Conservation (phyloP, 345 rosid species). For the Salix dunnii region DNA sequence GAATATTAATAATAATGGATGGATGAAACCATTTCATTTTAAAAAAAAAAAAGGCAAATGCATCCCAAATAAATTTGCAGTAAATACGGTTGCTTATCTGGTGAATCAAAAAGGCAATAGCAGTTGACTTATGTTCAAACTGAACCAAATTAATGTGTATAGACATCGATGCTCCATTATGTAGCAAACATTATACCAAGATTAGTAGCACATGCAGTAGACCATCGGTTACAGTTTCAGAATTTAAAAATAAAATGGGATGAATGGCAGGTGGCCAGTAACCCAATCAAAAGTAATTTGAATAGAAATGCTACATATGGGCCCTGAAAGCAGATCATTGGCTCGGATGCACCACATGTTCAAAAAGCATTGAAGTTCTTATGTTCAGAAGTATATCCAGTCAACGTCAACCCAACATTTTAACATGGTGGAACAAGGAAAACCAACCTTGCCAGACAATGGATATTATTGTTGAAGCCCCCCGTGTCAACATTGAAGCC, state of each 20-base stretch:
- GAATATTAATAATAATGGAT: background rate
- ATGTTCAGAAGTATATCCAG: background rate
- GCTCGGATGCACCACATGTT: background rate
- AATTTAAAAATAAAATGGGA: background rate
- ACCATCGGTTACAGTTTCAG: background rate
- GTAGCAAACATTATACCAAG: background rate
- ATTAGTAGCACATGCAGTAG: background rate
- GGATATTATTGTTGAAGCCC: conserved; percentile 91
- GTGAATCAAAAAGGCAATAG: conserved; percentile 1
- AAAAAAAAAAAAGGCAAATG: background rate
- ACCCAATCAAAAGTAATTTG: background rate
- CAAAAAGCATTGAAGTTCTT: background rate
- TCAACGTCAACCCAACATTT: background rate
- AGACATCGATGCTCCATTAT: background rate
- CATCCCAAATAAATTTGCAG: background rate
- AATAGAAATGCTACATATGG: background rate
- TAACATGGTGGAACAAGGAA: background rate
- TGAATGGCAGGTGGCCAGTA: background rate
- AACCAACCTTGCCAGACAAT: conserved; percentile 85
- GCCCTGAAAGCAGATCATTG: background rate
- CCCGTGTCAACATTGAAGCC: conserved; percentile 94
- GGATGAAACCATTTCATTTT: background rate
- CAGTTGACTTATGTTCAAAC: background rate
- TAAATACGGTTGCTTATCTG: background rate
- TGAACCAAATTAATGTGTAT: background rate